Evolutionary conservation across 192 early-diverging fungal genomes (phyloP).

Genomic region (Tieghemiomyces parasiticus): DNA sequence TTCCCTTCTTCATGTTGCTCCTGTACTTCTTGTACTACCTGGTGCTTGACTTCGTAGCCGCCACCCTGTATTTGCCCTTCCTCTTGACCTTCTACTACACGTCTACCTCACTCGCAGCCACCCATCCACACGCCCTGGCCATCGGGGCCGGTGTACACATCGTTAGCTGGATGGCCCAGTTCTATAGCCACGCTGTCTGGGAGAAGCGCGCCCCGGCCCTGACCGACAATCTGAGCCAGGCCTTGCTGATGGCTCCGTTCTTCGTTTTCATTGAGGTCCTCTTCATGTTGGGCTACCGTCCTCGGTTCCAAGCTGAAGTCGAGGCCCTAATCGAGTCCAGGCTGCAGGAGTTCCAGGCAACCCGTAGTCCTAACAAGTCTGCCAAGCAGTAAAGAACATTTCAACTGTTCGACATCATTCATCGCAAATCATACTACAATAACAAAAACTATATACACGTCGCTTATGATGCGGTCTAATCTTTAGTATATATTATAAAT

Average conservation of each 20-base stretch:
- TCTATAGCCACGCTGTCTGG: constrained; percentile 75
- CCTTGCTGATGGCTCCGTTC: constrained; percentile 83
- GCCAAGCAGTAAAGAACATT: no score
- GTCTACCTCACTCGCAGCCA: constrained; percentile 42
- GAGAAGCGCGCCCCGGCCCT: constrained; percentile 82
- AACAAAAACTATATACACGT: no score
- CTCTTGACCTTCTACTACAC: constrained; percentile 42
- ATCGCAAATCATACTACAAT: background rate
- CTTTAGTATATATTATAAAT: background rate
- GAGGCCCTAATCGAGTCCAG: constrained; percentile 12
- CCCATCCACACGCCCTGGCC: constrained; percentile 30
- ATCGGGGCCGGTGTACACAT: constrained; percentile 47
- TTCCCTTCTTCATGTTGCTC: constrained; percentile 35
- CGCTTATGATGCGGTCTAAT: background rate
- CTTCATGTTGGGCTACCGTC: constrained; percentile 70
- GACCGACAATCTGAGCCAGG: constrained; percentile 74
- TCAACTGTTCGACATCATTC: background rate
- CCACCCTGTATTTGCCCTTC: constrained; percentile 34
- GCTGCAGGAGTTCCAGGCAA: background rate
- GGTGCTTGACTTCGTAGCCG: constrained; percentile 10
- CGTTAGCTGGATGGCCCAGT: constrained; percentile 72
- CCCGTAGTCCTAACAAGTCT: background rate
- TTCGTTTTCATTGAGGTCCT: constrained; percentile 84
- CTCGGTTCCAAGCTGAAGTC: constrained; percentile 44
- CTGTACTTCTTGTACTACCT: constrained; percentile 60